Evolutionary conservation across 495 filamentous ascomycete genomes (phyloP), one percentile per base, ranked within the genome.

Genomic region (Xylaria acuta): DNA sequence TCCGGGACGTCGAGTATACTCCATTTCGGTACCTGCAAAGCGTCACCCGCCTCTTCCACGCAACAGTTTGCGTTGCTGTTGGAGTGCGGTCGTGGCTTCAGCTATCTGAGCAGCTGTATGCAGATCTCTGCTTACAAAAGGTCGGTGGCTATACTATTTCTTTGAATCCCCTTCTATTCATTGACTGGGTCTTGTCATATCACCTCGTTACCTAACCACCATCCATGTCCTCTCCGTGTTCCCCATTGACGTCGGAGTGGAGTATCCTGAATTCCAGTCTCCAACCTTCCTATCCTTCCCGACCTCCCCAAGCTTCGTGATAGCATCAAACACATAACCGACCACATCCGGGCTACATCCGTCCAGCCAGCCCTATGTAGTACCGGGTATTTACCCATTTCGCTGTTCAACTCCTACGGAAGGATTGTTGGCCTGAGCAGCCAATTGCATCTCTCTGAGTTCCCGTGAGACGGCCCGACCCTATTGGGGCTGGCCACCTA

Each of bases 191-290:
- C 25, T 53, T 7, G 47, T 47, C 62, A 16, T 53, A 53, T 20
- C 40, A 30, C 49, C 30, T 41, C 49, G 30, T 60, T 36, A 60
- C 53, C 38, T 38, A 45, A 60, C 53, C 69, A 64, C 45, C 6
- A 16, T 20, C 69, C 59, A 36, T 70, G 22, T 43, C 34, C 11
- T 40, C 43, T 27, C 4, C 9, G 36, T 38, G 11, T 20, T n/a
- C 67, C 70, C 62, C 45, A 20, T 72, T 56, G 38, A 72, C 40
- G 58, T 70, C 58, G 40, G 30, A 25, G 69, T 72, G 70, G 63
- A 41, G 70, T 27, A 59, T 1, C 32, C 27, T 41, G 40, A 27
- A 6, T 38, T 32, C 22, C 32, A 51, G 51, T 25, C 25, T 58
- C 34, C 36, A 45, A 41, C 18, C 62, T n/a, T 67, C 70, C 70